Evolutionary conservation across 2,329 filamentous ascomycete species (phyloP), one percentile per base, ranked within the genome.

Genomic region (Arthrobotrys megalospora): DNA sequence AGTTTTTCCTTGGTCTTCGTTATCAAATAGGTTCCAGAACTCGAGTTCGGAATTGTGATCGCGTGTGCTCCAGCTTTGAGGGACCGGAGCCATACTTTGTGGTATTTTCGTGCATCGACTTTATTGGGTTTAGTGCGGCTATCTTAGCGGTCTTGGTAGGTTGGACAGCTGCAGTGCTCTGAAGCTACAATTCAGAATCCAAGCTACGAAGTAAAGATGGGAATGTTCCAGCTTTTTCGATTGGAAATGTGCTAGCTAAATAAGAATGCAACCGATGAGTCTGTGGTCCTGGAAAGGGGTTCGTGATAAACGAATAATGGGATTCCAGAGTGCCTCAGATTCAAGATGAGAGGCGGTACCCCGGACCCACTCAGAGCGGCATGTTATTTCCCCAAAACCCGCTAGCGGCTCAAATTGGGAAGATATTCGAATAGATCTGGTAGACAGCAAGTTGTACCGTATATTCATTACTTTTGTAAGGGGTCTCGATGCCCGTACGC

Each of bases 1-100:
- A 34, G 36, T 8, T 10, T 63, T 24, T 2, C 67, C 55, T 36
- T 63, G 45, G 6, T 48, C 36, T 21, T 45, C 24, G 16, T 43
- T 62, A 4, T 41, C 34, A 11, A 67, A 53, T 6, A 36, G 64
- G n/a, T 5, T 55, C 64, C 64, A 67, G 28, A 67, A 16, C 8
- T 38, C 16, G 1, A 36, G 28, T 36, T 53, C 50, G 50, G 50
- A 16, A 14, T 36, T 36, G 3, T 32, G 28, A 14, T 58, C 16
- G 34, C 32, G 34, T 6, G 14, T 38, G n/a, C n/a, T 58, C 52
- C 34, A 21, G 52, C 52, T 38, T 58, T 19, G 28, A 7, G 50
- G 50, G 12, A 3, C 14, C 34, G 50, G 50, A 3, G 50, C 24
- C 50, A 53, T 53, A 12, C 1, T 36, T 53, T 58, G 52, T 58